These are phyloP conservation scores for Fusarium pseudocircinatum DNA, from an alignment of 2,329 filamentous ascomycete genomes.

Conservation along the genomic window DNA sequence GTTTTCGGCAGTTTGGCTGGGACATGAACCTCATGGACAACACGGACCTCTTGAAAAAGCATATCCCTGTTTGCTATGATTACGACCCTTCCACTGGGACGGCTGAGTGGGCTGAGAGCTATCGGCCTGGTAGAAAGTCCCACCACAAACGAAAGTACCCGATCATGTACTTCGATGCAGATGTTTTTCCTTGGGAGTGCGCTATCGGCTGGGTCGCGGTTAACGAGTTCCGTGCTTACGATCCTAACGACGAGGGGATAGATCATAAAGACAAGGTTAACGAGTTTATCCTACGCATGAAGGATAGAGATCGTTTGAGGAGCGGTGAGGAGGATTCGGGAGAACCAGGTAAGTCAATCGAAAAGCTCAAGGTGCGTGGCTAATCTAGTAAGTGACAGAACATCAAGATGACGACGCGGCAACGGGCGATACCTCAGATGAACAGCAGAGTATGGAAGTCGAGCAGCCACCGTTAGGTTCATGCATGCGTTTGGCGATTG, in stretches of 20 bases:
- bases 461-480: background rate
- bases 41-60: accelerated
- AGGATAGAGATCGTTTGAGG: background rate
- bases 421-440: accelerated
- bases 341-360: background rate
- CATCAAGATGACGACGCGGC: background rate
- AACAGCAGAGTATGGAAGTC: accelerated
- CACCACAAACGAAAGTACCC: background rate
- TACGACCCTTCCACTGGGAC: background rate
- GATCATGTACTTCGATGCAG: accelerated
- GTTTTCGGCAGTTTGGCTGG: background rate
- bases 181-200: background rate
- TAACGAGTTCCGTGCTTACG: background rate
- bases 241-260: background rate
- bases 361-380: background rate
- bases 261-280: background rate
- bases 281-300: background rate
- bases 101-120: background rate
- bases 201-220: accelerated
- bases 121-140: accelerated
- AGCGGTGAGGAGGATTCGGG: background rate
- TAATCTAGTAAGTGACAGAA: no score
- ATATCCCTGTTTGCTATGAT: background rate
- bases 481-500: background rate
- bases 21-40: background rate